Base-by-base conservation (phyloP, 2,329 filamentous ascomycete genomes). In the Coniochaeta sp. region DNA sequence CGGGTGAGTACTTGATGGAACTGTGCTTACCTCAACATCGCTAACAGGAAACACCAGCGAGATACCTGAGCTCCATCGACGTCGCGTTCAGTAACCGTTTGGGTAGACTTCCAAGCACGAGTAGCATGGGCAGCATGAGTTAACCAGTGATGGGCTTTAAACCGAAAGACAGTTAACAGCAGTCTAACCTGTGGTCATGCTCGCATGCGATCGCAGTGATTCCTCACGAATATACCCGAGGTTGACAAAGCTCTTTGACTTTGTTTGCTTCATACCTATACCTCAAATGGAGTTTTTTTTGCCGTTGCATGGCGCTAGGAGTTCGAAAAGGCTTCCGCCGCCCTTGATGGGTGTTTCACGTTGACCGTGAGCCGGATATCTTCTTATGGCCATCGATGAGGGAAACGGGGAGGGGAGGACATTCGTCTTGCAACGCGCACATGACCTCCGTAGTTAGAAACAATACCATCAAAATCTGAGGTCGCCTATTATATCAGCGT, bases 1-100 rank as follows among this genome's bases (percentile, higher is more conserved):
- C 67, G 26, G 68, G 69, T 68, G 55, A 63, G 68, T 64, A 19
- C 22, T 28, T 31, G 47, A 28, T 17, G 47, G 14, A 1, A 52
- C 9, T 47, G n/a, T 1, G 47, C 34, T 36, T 31, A 56, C 17
- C 31, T 2, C 6, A 12, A 26, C 12, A 38, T 56, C 17, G 16
- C 31, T 56, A n/a, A 34, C 22, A 14, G 38, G 22, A 6, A 7
- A 34, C 17, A 40, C 61, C 34, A 61, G 67, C 64, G 44, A 56
- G 44, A 55, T 67, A 67, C 60, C 38, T 63, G 19, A 59, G 62
- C n/a, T 62, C 57, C 3, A 55, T 67, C 59, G 58, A 61, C 33
- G 58, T 64, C 24, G 65, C 62, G 8, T 62, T 68, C n/a, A 58
- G 58, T 6, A 64, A 56, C 54, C 62, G 62, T 14, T 50, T 63